Percentiles rank a stretch among this genome's conserved stretches.
Evolutionary conservation across 257 asterid species (phyloP).

Genomic region (Linaria vulgaris): DNA sequence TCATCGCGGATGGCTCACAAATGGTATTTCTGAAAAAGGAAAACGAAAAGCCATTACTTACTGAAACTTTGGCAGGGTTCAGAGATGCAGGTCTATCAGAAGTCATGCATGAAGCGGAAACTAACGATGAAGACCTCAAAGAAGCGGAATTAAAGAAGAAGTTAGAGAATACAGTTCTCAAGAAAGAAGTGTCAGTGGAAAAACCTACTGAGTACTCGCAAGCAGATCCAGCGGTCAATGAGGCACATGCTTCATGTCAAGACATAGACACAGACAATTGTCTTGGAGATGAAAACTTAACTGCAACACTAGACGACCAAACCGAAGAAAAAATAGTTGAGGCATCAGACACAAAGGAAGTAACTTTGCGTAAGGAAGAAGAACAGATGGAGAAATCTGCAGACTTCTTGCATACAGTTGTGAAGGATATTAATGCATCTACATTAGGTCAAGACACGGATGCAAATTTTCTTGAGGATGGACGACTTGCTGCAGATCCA

Average conservation of each 20-base stretch:
- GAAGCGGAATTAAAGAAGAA: constrained; percentile 2
- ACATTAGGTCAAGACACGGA: neutral
- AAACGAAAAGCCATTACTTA: neutral
- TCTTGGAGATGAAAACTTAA: constrained; percentile 6
- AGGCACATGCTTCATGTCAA: constrained; percentile 8
- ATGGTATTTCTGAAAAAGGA: neutral
- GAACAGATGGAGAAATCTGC: constrained; percentile 4
- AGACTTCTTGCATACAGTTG: neutral
- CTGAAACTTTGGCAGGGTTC: neutral
- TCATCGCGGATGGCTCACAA: neutral
- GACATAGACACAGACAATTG: constrained; percentile 6
- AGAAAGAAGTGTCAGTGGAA: constrained; percentile 6
- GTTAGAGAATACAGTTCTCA: neutral
- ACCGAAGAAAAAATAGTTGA: constrained; percentile 3
- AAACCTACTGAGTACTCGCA: constrained; percentile 4
- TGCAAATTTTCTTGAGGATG: neutral
- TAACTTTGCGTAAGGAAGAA: neutral
- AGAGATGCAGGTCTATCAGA: neutral
- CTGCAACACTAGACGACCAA: neutral
- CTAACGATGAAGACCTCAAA: constrained; percentile 5
- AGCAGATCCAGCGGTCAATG: neutral
- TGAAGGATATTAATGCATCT: neutral
- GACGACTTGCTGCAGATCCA: neutral
- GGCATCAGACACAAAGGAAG: constrained; percentile 8
- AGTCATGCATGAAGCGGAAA: neutral